Percentiles rank a stretch among this genome's conserved stretches.
Conservation (phyloP, 345 rosid species). For the Euphorbia lathyris region DNA sequence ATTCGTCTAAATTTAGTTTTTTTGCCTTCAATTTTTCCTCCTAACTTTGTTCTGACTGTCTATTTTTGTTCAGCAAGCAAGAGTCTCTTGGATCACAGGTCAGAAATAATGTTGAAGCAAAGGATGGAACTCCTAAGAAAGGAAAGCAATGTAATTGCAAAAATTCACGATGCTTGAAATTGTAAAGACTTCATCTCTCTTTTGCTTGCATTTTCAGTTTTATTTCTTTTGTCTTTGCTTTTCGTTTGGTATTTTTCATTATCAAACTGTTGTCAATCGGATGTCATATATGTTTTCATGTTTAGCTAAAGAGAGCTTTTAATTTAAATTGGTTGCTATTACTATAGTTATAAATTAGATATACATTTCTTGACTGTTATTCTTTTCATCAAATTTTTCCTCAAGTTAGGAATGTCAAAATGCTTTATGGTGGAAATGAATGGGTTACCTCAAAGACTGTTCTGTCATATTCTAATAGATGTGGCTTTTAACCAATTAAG, state of each 20-base stretch:
- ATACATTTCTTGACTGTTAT: not conserved
- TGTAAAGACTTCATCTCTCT: constrained; percentile 42
- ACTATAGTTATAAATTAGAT: not conserved
- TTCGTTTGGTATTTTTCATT: not conserved
- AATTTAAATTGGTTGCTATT: not conserved
- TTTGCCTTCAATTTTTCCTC: not conserved
- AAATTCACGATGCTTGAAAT: constrained; percentile 68
- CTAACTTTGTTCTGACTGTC: not conserved
- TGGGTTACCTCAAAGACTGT: not conserved
- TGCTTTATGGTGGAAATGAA: not conserved
- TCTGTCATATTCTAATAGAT: no score
- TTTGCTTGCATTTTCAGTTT: not conserved
- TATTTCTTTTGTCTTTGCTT: not conserved
- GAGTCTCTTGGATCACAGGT: constrained; percentile 41
- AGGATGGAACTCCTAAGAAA: constrained; percentile 61
- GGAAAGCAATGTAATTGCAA: constrained; percentile 73
- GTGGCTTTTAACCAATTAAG: no score
- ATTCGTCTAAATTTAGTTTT: not conserved
- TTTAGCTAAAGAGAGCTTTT: not conserved
- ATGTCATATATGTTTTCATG: not conserved
- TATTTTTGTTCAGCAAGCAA: constrained; percentile 38
- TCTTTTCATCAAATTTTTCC: not conserved
- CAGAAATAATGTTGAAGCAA: constrained; percentile 32
- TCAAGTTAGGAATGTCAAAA: not conserved
- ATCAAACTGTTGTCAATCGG: not conserved